Evolutionary conservation across 169 alveolate genomes (phyloP), one percentile per base, ranked within the genome.

Genomic region (Plasmodium chabaudi): DNA sequence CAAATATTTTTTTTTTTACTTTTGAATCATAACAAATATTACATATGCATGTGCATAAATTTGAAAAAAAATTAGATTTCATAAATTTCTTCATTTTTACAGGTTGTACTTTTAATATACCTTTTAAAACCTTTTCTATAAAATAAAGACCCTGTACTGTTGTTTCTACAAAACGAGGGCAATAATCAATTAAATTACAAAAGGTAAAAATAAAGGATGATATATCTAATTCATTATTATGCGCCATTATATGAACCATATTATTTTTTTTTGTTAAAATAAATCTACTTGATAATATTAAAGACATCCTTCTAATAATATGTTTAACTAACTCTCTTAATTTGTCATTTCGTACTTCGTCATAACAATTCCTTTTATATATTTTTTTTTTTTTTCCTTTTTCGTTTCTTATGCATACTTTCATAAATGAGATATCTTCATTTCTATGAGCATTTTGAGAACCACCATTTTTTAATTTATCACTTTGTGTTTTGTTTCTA

Each of bases 1-100:
- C 90, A 70, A 82, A 82, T 39, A 82, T 82, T 57, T 82, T 82
- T 67, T 82, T 65, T 46, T 82, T 82, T 17, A 82, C 61, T 82
- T 82, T 82, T 17, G 51, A 19, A 15, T 68, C 34, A 67, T 68
- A 53, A 46, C 90, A 82, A 9, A 82, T 68, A 55, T 82, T 82
- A 55, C 77, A 82, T 56, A 82, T 82, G 34, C 72, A 67, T 42
- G 61, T 47, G 42, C 90, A 82, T 42, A 82, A 53, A 55, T 82
- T 46, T 12, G 71, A 82, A 67, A 82, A 82, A 59, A 82, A 82
- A 9, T 21, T 12, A 27, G 72, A 53, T 19, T 65, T 65, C 84
- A 82, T 53, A 55, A 71, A 68, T 34, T 56, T 42, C 19, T 82
- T 65, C 1, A 82, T 82, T 59, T 82, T 56, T 27, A 82, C 57